These are phyloP conservation scores for Ustilago loliicola DNA, from an alignment of 1,284 basidiomycete species.

Conservation along the genomic window DNA sequence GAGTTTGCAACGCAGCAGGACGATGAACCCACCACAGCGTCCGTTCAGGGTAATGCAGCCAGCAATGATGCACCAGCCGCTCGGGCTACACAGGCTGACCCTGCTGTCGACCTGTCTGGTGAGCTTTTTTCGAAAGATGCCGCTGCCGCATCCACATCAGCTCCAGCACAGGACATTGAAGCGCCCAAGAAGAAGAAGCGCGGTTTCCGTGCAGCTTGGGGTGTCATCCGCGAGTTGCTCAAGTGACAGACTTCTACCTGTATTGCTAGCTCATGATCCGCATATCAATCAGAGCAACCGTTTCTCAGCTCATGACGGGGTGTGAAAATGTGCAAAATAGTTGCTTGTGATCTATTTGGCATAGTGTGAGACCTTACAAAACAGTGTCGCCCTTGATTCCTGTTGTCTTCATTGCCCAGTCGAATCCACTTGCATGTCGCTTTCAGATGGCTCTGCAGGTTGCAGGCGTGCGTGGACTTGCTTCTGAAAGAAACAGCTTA, in stretches of 20 bases:
- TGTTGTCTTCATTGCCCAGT: not conserved
- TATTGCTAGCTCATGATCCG: not conserved
- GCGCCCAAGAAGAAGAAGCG: conserved; percentile 24
- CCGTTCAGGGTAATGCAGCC: not conserved
- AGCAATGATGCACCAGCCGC: not conserved
- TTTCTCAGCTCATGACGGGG: not conserved
- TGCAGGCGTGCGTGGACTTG: not conserved
- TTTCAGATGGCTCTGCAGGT: not conserved
- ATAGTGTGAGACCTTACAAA: not conserved
- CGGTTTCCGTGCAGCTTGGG: conserved; percentile 37
- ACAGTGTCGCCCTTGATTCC: not conserved
- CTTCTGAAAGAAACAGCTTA: conserved; percentile 1
- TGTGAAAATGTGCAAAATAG: not conserved
- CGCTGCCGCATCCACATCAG: not conserved
- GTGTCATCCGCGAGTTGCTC: conserved; percentile 32
- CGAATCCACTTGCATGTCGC: not conserved
- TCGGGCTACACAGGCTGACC: not conserved
- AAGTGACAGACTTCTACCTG: conserved; percentile 6
- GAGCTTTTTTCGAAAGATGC: conserved; percentile 28
- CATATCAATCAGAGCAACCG: not conserved
- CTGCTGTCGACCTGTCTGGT: conserved; percentile 19
- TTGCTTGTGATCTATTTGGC: not conserved
- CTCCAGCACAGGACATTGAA: not conserved
- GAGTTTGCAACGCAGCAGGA: not conserved
- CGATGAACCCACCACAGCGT: not conserved